Base-by-base conservation (phyloP, 148 eudicot species). In the Cornus kousa region DNA sequence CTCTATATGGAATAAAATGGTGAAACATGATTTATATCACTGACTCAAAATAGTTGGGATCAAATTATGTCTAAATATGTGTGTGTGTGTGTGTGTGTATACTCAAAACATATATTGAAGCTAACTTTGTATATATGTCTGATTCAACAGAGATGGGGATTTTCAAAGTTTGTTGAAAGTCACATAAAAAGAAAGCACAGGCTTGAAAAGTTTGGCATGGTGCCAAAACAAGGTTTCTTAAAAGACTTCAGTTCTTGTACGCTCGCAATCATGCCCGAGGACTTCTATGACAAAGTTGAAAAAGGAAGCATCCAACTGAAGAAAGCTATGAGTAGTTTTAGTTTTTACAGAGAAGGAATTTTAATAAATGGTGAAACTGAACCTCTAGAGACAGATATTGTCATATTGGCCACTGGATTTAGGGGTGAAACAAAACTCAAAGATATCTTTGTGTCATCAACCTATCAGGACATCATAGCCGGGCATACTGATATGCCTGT, bases 401-500 rank as follows among this genome's bases (percentile, higher is more conserved):
- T 88, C n/a, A 83, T 88, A 22, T 72, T 86, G 39, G 89, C 89
- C 9, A 86, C 91, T 37, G 91, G 91, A 1, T 86, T 77, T 76
- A 86, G 83, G 70, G 86, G 88, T 9, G 89, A 81, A 39, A 79
- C 71, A 0, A 88, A 88, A 81, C 83, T 88, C 50, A 83, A 81
- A 53, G 65, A 72, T 22, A 77, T 88, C 6, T 88, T 88, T 59
- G 69, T 11, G 9, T 84, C 86, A 39, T 43, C 74, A 2, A 65
- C 60, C 32, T 79, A 82, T 78, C 82, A 83, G 14, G 77, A 81
- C 3, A 46, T n/a, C 72, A 81, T 88, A n/a, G 62, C 74, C 64
- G 85, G 86, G 16, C 75, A 83, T 12, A 39, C 83, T 10, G 9
- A 62, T 16, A 31, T 14, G 3, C 65, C 31, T 16, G 77, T 84